phyloP scores from a whole-genome alignment of 805 yeast genomes.

The Sugiyamaella marilandica region DNA sequence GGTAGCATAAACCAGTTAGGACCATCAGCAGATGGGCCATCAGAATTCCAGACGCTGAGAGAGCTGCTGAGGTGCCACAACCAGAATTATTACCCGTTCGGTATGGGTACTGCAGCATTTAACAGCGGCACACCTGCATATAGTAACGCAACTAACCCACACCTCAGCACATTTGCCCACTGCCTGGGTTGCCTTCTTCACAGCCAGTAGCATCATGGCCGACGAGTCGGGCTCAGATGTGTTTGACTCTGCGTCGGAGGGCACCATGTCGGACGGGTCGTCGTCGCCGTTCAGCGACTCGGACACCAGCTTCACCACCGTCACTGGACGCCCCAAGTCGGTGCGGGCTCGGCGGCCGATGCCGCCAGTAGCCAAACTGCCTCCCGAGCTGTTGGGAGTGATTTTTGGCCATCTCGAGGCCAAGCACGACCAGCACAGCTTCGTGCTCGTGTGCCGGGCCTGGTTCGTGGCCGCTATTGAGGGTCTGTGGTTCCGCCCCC shows the following conservation, averaged over 20 bases:
- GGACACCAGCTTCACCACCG: neutral
- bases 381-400: constrained; percentile 39
- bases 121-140: no score
- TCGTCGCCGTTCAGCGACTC: neutral
- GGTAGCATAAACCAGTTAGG: no score
- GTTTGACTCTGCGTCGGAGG: constrained; percentile 1
- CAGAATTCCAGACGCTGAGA: no score
- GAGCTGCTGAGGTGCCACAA: no score
- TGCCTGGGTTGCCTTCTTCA: neutral
- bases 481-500: constrained; percentile 83
- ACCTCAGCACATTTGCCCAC: no score
- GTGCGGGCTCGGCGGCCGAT: neutral
- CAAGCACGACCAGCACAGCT: constrained; percentile 25
- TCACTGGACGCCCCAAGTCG: neutral
- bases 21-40: no score
- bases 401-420: constrained; percentile 21
- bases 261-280: neutral
- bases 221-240: constrained; percentile 2
- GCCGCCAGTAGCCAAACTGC: constrained; percentile 31
- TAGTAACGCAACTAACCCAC: no score
- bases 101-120: no score
- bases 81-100: no score
- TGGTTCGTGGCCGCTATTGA: constrained; percentile 79
- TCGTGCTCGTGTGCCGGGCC: constrained; percentile 65
- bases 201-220: neutral